Conservation (phyloP, 208 protist genomes). For the Crithidia fasciculata region DNA sequence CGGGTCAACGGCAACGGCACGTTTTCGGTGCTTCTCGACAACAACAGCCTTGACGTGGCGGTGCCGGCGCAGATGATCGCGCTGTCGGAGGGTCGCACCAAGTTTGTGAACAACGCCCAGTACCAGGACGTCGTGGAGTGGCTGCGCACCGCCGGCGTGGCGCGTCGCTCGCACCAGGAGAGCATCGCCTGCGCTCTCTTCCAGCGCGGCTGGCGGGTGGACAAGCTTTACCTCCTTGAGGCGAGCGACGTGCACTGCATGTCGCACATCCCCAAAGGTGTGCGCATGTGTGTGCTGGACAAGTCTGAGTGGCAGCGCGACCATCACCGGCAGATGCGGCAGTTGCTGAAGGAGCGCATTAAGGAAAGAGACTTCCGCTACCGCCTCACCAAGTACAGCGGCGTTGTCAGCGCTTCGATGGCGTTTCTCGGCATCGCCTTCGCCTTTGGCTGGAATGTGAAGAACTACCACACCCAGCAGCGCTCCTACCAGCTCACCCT, state of each 20-base stretch:
- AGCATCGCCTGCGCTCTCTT: constrained; percentile 75
- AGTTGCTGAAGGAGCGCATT: constrained; percentile 66
- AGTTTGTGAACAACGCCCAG: constrained; percentile 46
- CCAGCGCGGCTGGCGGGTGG: constrained; percentile 79
- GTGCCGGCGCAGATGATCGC: constrained; percentile 73
- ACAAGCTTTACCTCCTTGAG: constrained; percentile 83
- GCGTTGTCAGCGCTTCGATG: constrained; percentile 69
- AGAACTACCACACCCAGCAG: constrained; percentile 62
- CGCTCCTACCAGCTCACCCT: constrained; percentile 52
- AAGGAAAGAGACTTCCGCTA: constrained; percentile 78
- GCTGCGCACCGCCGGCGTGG: constrained; percentile 74
- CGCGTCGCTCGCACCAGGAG: constrained; percentile 71
- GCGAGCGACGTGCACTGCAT: constrained; percentile 74
- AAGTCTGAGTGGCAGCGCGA: constrained; percentile 76
- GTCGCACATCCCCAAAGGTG: constrained; percentile 55
- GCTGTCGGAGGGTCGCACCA: constrained; percentile 60
- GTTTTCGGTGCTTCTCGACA: constrained; percentile 79
- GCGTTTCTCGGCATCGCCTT: constrained; percentile 63
- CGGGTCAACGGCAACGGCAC: constrained; percentile 85
- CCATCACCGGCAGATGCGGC: constrained; percentile 66
- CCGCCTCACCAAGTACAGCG: constrained; percentile 73
- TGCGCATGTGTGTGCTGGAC: constrained; percentile 70
- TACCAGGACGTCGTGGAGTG: constrained; percentile 76
- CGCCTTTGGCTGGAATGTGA: constrained; percentile 72
- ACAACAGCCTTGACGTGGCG: constrained; percentile 82